These are phyloP conservation scores for Dissophora globulifera DNA, from an alignment of 192 early-diverging fungal species.

Conservation along the genomic window DNA sequence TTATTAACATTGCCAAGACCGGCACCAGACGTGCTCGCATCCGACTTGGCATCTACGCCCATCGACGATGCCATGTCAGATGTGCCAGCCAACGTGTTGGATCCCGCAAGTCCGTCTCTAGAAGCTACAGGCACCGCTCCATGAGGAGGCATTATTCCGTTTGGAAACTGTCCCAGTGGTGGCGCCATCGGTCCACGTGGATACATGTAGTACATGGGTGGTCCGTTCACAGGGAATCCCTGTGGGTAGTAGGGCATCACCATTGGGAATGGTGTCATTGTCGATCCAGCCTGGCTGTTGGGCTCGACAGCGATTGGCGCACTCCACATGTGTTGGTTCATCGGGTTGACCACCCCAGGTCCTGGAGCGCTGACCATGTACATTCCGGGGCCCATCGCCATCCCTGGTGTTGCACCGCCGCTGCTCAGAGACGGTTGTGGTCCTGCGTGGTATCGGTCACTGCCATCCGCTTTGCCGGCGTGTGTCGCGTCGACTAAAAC, in stretches of 20 bases:
- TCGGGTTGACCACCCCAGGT: conserved; percentile 5
- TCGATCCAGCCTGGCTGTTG: conserved; percentile 13
- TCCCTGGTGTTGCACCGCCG: not conserved
- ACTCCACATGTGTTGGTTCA: conserved; percentile 22
- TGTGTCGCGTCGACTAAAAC: not conserved
- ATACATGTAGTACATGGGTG: conserved; percentile 15
- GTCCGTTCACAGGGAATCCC: conserved; percentile 26
- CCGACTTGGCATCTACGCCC: not conserved
- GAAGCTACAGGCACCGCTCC: conserved; percentile 4
- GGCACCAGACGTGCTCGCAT: not conserved
- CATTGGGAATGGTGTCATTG: conserved; percentile 18
- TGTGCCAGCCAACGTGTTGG: not conserved
- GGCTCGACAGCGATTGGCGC: not conserved
- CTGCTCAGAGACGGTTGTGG: not conserved
- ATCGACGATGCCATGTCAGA: not conserved
- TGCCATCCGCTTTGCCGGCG: too few species aligned
- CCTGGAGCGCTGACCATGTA: conserved; percentile 6
- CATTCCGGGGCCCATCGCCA: conserved; percentile 1
- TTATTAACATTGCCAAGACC: too few species aligned
- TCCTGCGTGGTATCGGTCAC: too few species aligned
- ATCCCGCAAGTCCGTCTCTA: conserved; percentile 1
- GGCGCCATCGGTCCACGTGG: conserved; percentile 17
- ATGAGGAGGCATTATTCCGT: not conserved
- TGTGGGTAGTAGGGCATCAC: conserved; percentile 24
- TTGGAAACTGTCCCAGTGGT: conserved; percentile 26